These are phyloP conservation scores for Rubia balearica DNA, from an alignment of 305 asterid species.

Conservation along the genomic window DNA sequence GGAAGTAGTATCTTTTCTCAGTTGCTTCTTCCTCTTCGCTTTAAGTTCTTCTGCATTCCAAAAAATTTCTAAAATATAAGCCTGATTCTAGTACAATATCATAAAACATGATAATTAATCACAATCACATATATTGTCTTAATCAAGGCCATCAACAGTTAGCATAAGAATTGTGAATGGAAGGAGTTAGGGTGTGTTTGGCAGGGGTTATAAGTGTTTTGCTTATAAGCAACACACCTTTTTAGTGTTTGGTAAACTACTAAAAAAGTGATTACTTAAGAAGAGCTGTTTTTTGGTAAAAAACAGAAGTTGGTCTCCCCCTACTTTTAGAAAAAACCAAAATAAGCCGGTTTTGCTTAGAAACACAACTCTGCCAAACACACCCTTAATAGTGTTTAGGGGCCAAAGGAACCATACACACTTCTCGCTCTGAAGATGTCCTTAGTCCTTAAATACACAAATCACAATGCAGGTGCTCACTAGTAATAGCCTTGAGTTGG, in stretches of 20 bases:
- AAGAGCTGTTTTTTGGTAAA: too few relatives aligned
- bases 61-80: slow-evolving; percentile 16
- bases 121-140: not conserved
- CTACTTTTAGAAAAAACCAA: too few relatives aligned
- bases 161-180: not conserved
- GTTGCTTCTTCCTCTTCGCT: slow-evolving; percentile 84
- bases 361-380: too few relatives aligned
- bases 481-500: not conserved
- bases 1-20: slow-evolving; percentile 75
- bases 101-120: not conserved
- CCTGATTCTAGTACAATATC: not conserved
- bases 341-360: too few relatives aligned
- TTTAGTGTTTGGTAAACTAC: too few relatives aligned
- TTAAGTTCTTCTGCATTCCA: slow-evolving; percentile 73
- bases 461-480: not conserved
- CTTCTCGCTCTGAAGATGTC: too few relatives aligned
- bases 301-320: too few relatives aligned
- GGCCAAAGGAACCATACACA: not conserved
- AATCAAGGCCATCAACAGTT: not conserved
- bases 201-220: too few relatives aligned
- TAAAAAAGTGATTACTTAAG: too few relatives aligned
- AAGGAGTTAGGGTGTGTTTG: not conserved
- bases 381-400: not conserved
- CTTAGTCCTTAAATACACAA: too few relatives aligned
- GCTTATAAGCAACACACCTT: too few relatives aligned